Evolutionary conservation across 108 stramenopile species (phyloP), one percentile per base, ranked within the genome.

Genomic region (Aurantiochytrium sp.): DNA sequence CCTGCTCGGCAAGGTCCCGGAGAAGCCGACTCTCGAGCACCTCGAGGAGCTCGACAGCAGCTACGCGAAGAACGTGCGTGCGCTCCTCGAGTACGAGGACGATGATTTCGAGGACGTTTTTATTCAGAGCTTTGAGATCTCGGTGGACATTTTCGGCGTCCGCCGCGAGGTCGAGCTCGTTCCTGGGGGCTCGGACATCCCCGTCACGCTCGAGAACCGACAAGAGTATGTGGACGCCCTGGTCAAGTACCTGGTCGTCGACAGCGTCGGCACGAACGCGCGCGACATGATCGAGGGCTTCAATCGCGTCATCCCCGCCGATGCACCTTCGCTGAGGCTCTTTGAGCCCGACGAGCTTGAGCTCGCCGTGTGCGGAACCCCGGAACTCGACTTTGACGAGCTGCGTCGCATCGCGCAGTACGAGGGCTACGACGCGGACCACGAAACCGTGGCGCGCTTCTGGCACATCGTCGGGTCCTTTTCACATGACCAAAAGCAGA

Each of bases 31-130:
- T 36, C 68, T 96, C 12, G 95, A 96, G 91, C 96, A 98, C 68
- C 88, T 98, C 8, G 91, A 19, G 42, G 69, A 87, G 54, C 50
- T 97, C 8, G 96, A 97, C 89, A 89, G 91, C 6, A 95, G 96
- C 8, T 96, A 96, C 34, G 86, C 96, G 8, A 87, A 88, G 12
- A 89, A 96, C 15, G 90, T 97, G 55, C 89, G 93, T 86, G 89
- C 93, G 81, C 89, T 98, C 52, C 86, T 96, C 68, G 95, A 95
- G 10, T 97, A 96, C 86, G 93, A 94, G 31, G 95, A 91, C 27
- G 95, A 95, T 68, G 97, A 95, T 86, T 93, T 96, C 1, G 96
- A 97, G 88, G 91, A 95, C 59, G 85, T 97, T 8, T 97, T 96
- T 69, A 96, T 95, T 81, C 90, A 95, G 24, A 87, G 59, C 4